A percentile compares a stretch with the other conserved stretches of the same genome.
Evolutionary conservation across 2,329 filamentous ascomycete genomes (phyloP).

Genomic region (Pseudopithomyces chartarum): DNA sequence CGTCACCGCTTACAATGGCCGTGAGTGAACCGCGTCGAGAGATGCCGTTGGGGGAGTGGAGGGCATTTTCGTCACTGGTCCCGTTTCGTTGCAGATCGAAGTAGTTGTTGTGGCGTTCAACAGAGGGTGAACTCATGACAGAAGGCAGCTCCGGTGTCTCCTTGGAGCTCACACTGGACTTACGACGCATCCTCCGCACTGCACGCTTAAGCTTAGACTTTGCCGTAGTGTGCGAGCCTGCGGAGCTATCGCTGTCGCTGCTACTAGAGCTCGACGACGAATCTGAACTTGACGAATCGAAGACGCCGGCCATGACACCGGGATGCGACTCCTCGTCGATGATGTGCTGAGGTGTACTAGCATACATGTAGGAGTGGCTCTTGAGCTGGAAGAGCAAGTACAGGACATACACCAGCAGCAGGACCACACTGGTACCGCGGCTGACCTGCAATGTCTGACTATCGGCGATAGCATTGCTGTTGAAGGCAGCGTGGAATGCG

Average conservation of each 20-base stretch:
- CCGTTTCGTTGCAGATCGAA: conserved; percentile 39
- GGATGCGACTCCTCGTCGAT: conserved; percentile 91
- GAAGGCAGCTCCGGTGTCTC: conserved; percentile 59
- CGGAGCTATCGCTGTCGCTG: conserved; percentile 69
- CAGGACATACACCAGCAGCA: conserved; percentile 79
- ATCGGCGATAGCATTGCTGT: conserved; percentile 65
- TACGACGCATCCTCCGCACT: conserved; percentile 74
- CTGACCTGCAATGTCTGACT: conserved; percentile 79
- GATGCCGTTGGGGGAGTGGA: conserved; percentile 13
- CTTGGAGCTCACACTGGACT: conserved; percentile 74
- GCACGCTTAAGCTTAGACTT: conserved; percentile 77
- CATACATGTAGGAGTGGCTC: conserved; percentile 89
- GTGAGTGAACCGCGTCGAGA: conserved; percentile 47
- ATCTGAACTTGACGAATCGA: conserved; percentile 69
- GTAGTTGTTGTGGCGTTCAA: conserved; percentile 45
- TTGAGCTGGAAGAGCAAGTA: conserved; percentile 92
- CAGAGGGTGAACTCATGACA: conserved; percentile 52
- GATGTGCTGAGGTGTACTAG: conserved; percentile 87
- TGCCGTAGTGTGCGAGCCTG: conserved; percentile 72
- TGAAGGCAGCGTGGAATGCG: conserved; percentile 90
- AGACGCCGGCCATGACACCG: conserved; percentile 79
- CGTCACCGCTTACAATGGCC: conserved; percentile 57
- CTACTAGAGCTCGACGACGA: conserved; percentile 52
- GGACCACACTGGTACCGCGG: conserved; percentile 84
- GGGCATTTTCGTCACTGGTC: conserved; percentile 27